Evolutionary conservation across 306 rosid genomes (phyloP).

Genomic region (Prunus dulcis): DNA sequence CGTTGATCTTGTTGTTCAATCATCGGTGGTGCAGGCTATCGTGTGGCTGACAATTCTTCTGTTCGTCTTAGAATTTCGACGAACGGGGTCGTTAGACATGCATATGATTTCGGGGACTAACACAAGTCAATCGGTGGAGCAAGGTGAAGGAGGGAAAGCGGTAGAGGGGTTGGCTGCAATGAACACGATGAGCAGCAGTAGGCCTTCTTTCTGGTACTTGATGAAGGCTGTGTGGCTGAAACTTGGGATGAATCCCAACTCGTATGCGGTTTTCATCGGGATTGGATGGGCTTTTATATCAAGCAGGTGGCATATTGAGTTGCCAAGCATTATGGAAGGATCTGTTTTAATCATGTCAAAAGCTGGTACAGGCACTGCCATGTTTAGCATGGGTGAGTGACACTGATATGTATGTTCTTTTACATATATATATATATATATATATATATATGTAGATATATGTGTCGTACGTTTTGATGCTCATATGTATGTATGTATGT

Average conservation of each 20-base stretch:
- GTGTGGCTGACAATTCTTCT: conserved; percentile 80
- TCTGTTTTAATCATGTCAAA: conserved; percentile 78
- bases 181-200: not conserved
- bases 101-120: not conserved
- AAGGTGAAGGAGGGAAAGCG: conserved; percentile 33
- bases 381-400: conserved; percentile 92
- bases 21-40: conserved; percentile 73
- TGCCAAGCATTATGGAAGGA: conserved; percentile 78
- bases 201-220: conserved; percentile 50
- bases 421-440: not conserved
- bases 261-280: conserved; percentile 76
- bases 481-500: not conserved
- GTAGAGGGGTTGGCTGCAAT: conserved; percentile 32
- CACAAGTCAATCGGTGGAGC: conserved; percentile 14
- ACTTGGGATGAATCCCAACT: conserved; percentile 71
- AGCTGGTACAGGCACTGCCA: conserved; percentile 91
- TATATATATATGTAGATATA: not conserved
- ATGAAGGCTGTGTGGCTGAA: conserved; percentile 74
- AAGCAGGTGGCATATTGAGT: conserved; percentile 73
- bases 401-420: not conserved
- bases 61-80: conserved; percentile 68
- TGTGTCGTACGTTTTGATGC: not conserved
- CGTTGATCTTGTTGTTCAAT: conserved; percentile 78
- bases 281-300: conserved; percentile 78
- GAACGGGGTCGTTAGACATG: conserved; percentile 25